Conservation (phyloP, 2,329 filamentous ascomycete species). For the Leptographium wingfieldii region DNA sequence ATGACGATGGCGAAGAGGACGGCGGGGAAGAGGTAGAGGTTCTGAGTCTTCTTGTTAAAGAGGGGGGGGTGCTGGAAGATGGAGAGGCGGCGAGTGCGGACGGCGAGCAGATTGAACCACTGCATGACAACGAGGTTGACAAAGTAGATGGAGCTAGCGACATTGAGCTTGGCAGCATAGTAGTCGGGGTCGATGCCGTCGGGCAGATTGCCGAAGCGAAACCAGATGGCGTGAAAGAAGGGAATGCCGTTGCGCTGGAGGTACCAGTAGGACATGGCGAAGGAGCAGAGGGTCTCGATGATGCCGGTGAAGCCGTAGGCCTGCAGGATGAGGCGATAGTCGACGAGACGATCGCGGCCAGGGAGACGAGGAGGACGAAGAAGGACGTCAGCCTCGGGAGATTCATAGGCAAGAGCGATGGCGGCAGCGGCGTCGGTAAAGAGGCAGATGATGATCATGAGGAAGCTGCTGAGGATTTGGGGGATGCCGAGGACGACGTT, state of each 20-base stretch:
- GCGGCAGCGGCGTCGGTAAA: conserved; percentile 68
- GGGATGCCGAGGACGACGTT: conserved; percentile 61
- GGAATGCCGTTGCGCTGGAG: conserved; percentile 48
- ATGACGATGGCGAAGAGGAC: conserved; percentile 57
- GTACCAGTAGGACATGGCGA: conserved; percentile 57
- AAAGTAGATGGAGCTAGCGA: conserved; percentile 65
- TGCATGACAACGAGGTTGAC: conserved; percentile 73
- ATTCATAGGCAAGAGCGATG: conserved; percentile 62
- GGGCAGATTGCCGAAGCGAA: conserved; percentile 48
- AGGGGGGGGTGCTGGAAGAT: conserved; percentile 62
- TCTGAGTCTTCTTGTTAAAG: conserved; percentile 52
- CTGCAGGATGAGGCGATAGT: conserved; percentile 60
- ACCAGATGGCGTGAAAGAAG: conserved; percentile 46
- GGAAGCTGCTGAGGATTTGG: conserved; percentile 59
- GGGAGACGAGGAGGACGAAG: conserved; percentile 54
- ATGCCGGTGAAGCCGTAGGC: conserved; percentile 61
- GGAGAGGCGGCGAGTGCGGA: conserved; percentile 51
- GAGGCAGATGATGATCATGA: conserved; percentile 60
- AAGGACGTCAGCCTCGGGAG: conserved; percentile 64
- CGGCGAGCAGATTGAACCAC: conserved; percentile 62
- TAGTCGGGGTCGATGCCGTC: conserved; percentile 38
- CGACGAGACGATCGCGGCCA: conserved; percentile 58
- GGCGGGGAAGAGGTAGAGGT: conserved; percentile 56
- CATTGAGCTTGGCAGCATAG: conserved; percentile 43
- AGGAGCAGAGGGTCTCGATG: conserved; percentile 45